Conservation (phyloP, 768 basidiomycete genomes). For the Termitomyces sp. region DNA sequence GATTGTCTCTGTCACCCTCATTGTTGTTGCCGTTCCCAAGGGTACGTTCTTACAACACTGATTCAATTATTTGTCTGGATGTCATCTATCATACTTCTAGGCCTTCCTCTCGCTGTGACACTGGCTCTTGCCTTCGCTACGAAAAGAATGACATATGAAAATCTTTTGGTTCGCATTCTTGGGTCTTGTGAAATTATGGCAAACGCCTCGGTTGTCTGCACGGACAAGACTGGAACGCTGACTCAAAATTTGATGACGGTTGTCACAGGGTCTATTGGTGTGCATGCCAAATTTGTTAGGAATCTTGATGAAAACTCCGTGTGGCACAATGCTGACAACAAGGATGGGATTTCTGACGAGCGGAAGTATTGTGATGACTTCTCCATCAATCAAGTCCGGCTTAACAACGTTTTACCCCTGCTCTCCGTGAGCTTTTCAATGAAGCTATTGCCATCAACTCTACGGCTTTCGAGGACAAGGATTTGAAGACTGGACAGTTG, state of each 20-base stretch:
- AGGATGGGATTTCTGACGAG: constrained; percentile 24
- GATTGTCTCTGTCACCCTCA: constrained; percentile 87
- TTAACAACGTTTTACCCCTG: constrained; percentile 61
- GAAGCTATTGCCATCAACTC: constrained; percentile 87
- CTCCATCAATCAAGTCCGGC: constrained; percentile 71
- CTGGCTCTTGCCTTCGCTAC: constrained; percentile 87
- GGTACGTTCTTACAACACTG: constrained; percentile 20
- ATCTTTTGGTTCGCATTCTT: constrained; percentile 90
- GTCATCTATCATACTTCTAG: constrained; percentile 27
- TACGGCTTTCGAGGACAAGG: constrained; percentile 85
- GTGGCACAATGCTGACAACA: no score
- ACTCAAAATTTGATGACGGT: constrained; percentile 95
- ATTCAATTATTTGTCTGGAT: neutral
- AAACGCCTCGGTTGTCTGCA: no score
- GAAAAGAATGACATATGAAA: constrained; percentile 95
- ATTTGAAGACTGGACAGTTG: constrained; percentile 50
- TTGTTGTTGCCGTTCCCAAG: constrained; percentile 45
- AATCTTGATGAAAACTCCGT: no score
- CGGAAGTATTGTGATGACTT: constrained; percentile 67
- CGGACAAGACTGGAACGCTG: no score
- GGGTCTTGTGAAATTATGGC: constrained; percentile 99
- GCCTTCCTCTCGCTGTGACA: no score
- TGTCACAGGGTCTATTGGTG: constrained; percentile 91
- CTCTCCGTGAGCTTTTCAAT: constrained; percentile 67
- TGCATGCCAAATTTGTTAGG: constrained; percentile 62